Percentiles rank a stretch among this genome's conserved stretches.
phyloP scores from a whole-genome alignment of 441 rosid species.

The Jatropha multifida region DNA sequence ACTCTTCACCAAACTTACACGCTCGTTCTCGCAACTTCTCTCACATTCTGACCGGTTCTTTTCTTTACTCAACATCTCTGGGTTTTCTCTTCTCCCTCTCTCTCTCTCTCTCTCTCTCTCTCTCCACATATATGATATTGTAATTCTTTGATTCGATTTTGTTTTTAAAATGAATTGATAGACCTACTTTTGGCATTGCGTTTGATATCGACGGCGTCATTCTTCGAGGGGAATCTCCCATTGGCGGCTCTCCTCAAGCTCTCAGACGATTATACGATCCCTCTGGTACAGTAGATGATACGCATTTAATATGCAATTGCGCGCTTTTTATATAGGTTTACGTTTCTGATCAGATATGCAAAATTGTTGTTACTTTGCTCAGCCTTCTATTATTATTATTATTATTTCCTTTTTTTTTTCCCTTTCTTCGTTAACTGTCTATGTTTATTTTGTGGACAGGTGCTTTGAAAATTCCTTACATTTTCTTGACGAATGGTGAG shows the following conservation, averaged over 20 bases:
- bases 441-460: background rate
- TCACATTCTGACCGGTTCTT: conserved; percentile 24
- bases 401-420: background rate
- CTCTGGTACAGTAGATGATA: conserved; percentile 6
- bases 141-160: background rate
- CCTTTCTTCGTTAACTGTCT: no score
- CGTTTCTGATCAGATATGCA: background rate
- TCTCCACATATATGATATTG: background rate
- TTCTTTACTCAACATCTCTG: background rate
- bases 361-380: background rate
- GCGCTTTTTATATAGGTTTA: background rate
- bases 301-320: background rate
- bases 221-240: conserved; percentile 62
- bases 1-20: conserved; percentile 18
- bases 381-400: background rate
- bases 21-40: conserved; percentile 30
- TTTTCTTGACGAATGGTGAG: conserved; percentile 66
- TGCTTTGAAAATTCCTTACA: conserved; percentile 58
- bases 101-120: background rate
- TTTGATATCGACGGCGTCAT: conserved; percentile 82
- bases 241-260: conserved; percentile 63
- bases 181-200: conserved; percentile 64
- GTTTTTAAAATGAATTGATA: conserved; percentile 7
- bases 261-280: conserved; percentile 49
- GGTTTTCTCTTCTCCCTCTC: background rate